Evolutionary conservation across 768 basidiomycete species (phyloP), one percentile per base, ranked within the genome.

Genomic region (Boletus patriciae): DNA sequence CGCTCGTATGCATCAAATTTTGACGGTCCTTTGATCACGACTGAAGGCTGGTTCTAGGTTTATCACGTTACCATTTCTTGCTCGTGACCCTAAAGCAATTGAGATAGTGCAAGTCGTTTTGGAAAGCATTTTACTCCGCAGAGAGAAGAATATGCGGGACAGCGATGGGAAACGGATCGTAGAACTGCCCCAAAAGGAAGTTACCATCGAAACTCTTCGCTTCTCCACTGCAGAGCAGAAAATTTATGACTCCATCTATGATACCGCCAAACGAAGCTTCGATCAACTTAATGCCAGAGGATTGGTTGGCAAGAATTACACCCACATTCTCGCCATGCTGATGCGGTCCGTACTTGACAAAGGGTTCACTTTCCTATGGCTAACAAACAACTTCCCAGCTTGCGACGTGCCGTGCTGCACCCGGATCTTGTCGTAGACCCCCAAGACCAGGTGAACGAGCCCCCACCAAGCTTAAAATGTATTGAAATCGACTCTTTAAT

Each of bases 41-140:
- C 51, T 64, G 45, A 55, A 64, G 23, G 31, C 4, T 21, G 49
- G 4, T 57, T 37, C 27, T 57, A 93, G 91, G 21, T 94, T 96
- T 66, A 91, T 97, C 57, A 95, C 91, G 0, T 73, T 94, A 4
- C 96, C 96, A 10, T 98, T 98, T 76, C 80, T 95, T 52, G 88
- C 87, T 44, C 88, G 86, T 37, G 95, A 98, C 70, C 85, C 91
- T 0, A 94, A 94, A 66, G 95, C 93, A 0, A 88, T 98, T 46
- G 93, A 96, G 65, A 87, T 98, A 43, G 94, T 98, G 0, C 95
- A 98, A 73, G 89, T 94, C 55, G 94, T 98, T 57, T 78, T 98
- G 18, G 93, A 96, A 70, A 92, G 85, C 36, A 81, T 92, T 47
- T 76, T 98, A 6, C 77, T 98, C 9, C 82, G 96, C 15, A 82